Conservation (phyloP, 345 rosid species). For the Eucalyptus marginata region DNA sequence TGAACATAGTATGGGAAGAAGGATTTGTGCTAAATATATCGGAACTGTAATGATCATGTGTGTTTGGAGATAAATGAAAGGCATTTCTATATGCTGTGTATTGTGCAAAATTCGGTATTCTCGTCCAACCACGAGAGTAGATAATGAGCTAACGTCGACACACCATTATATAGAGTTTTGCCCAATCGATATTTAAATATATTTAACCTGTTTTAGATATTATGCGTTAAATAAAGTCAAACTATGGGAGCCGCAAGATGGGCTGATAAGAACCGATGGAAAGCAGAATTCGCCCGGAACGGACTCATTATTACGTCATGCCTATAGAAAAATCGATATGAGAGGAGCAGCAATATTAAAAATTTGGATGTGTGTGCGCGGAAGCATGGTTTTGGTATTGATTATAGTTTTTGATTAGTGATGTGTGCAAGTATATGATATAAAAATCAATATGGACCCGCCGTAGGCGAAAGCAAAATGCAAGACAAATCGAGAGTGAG, state of each 20-base stretch:
- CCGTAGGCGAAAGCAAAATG: too few relatives aligned
- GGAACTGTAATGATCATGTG: background rate
- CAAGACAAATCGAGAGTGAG: background rate
- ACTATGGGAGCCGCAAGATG: background rate
- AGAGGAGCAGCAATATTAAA: too few relatives aligned
- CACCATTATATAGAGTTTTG: background rate
- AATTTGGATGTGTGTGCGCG: rapidly evolving
- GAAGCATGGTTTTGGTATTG: too few relatives aligned
- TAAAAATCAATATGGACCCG: too few relatives aligned
- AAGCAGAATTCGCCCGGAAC: background rate
- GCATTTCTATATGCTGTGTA: background rate
- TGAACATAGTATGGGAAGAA: background rate
- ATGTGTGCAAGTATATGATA: too few relatives aligned
- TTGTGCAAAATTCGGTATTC: background rate
- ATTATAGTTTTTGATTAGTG: too few relatives aligned
- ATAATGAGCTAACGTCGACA: background rate
- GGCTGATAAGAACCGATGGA: background rate
- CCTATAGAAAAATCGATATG: too few relatives aligned
- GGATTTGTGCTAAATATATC: background rate
- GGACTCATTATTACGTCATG: too few relatives aligned
- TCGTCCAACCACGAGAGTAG: background rate
- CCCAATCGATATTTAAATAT: background rate
- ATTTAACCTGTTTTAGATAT: background rate
- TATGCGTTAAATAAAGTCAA: too few relatives aligned
- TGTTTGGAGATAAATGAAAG: background rate